These are phyloP conservation scores for Dovyalis caffra DNA, from an alignment of 345 rosid genomes.

Conservation along the genomic window DNA sequence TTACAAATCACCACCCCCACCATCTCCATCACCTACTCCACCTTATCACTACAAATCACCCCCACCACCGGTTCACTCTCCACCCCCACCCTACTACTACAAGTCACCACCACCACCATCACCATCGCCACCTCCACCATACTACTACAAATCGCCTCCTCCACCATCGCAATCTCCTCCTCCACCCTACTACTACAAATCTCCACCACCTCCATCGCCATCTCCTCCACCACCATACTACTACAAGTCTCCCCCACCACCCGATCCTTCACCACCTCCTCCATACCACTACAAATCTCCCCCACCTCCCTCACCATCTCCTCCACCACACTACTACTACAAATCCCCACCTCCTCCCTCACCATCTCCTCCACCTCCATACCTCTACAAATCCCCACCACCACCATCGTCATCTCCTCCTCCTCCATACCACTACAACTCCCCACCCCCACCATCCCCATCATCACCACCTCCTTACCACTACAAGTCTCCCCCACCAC, in stretches of 20 bases:
- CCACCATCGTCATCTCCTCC: slow-evolving; percentile 12
- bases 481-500: slow-evolving; percentile 23
- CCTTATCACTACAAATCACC: background rate
- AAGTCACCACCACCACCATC: background rate
- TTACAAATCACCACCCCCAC: background rate
- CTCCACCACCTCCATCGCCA: background rate
- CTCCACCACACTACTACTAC: slow-evolving; percentile 8
- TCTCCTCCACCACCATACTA: slow-evolving; percentile 12
- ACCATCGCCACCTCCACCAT: slow-evolving; percentile 2
- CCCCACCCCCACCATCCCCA: slow-evolving; percentile 20
- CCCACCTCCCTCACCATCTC: background rate
- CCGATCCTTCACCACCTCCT: background rate
- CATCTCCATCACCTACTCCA: background rate
- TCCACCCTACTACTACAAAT: background rate
- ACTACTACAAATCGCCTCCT: background rate
- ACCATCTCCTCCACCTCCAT: slow-evolving; percentile 6
- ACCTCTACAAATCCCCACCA: slow-evolving; percentile 6
- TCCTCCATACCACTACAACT: slow-evolving; percentile 20
- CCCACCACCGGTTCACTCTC: background rate
- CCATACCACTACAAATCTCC: slow-evolving; percentile 12
- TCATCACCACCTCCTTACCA: slow-evolving; percentile 24
- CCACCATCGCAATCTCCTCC: background rate
- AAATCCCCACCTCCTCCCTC: slow-evolving; percentile 4
- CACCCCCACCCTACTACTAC: background rate
- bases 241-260: slow-evolving; percentile 9